A percentile compares a stretch with the other conserved stretches of the same genome.
These are phyloP conservation scores for Metroxylon sagu DNA, from an alignment of 176 grass and related monocot species.

Conservation along the genomic window DNA sequence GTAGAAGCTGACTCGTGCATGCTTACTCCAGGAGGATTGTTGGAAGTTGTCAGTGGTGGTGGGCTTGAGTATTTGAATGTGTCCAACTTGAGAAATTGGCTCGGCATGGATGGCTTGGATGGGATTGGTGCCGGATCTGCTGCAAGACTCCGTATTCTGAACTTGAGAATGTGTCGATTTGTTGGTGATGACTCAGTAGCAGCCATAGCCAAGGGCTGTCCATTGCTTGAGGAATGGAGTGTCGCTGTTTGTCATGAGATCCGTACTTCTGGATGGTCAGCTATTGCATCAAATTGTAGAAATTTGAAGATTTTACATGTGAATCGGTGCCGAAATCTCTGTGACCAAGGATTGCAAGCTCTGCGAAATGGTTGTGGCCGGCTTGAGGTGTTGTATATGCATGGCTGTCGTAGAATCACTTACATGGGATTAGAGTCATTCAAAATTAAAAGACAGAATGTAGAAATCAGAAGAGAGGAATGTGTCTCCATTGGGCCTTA, in stretches of 20 bases:
- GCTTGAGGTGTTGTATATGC: conserved; percentile 52
- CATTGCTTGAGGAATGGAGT: conserved; percentile 67
- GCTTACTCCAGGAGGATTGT: conserved; percentile 55
- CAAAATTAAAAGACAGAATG: conserved; percentile 51
- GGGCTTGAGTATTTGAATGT: conserved; percentile 67
- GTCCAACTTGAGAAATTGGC: conserved; percentile 37
- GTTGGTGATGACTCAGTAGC: conserved; percentile 42
- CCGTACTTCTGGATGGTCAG: conserved; percentile 53
- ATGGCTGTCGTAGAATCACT: conserved; percentile 53
- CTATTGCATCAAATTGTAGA: conserved; percentile 49
- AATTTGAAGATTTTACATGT: conserved; percentile 69
- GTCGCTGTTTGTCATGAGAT: conserved; percentile 69
- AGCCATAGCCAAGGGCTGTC: conserved; percentile 67
- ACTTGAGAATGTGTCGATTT: conserved; percentile 64
- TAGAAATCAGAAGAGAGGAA: conserved; percentile 46
- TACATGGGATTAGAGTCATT: conserved; percentile 43
- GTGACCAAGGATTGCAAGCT: conserved; percentile 48
- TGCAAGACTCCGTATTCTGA: conserved; percentile 46
- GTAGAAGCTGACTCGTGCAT: conserved; percentile 79
- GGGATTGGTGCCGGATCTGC: conserved; percentile 33
- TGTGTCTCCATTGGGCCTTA: conserved; percentile 47
- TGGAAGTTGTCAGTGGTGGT: conserved; percentile 33
- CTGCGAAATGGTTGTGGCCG: conserved; percentile 39
- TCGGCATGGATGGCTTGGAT: conserved; percentile 39
- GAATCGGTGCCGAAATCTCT: conserved; percentile 63